Evolutionary conservation across 1,284 basidiomycete species (phyloP).

Genomic region (Puccinia novopanici): DNA sequence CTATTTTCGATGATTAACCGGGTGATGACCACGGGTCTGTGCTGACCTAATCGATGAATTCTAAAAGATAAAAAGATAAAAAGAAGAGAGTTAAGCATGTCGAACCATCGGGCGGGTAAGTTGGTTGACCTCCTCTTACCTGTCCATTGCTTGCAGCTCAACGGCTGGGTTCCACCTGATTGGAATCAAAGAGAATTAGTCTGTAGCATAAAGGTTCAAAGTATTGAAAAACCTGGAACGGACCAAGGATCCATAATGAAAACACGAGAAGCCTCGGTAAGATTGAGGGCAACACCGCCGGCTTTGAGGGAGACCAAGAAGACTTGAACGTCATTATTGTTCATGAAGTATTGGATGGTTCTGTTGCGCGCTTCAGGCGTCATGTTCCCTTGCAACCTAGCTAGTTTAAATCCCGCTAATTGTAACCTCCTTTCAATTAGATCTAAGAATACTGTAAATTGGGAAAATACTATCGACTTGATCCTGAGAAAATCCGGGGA

Average conservation of each 20-base stretch:
- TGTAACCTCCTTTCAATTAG: slow-evolving; percentile 89
- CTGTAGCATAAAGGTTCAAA: neutral
- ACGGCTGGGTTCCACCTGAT: slow-evolving; percentile 51
- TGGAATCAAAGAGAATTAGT: neutral
- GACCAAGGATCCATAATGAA: slow-evolving; percentile 61
- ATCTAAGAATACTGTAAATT: slow-evolving; percentile 84
- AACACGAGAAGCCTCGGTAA: slow-evolving; percentile 81
- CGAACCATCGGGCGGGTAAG: neutral
- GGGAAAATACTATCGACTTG: slow-evolving; percentile 94
- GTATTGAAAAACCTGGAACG: slow-evolving; percentile 21
- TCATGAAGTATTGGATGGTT: slow-evolving; percentile 66
- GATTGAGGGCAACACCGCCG: slow-evolving; percentile 88
- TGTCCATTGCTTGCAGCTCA: slow-evolving; percentile 51
- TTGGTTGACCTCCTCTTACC: slow-evolving; percentile 20
- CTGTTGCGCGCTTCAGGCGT: slow-evolving; percentile 91
- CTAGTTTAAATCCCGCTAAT: slow-evolving; percentile 81
- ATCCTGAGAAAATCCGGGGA: slow-evolving; percentile 69
- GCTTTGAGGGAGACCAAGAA: slow-evolving; percentile 94
- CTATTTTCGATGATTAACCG: slow-evolving; percentile 94
- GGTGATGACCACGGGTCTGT: slow-evolving; percentile 85
- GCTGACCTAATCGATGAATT: slow-evolving; percentile 80
- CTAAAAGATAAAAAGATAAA: slow-evolving; percentile 5
- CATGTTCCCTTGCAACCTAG: slow-evolving; percentile 95
- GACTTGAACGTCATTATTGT: slow-evolving; percentile 78
- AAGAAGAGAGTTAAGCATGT: neutral